Evolutionary conservation across 192 early-diverging fungal species (phyloP), one percentile per base, ranked within the genome.

Genomic region (Gorgonomyces haynaldii): DNA sequence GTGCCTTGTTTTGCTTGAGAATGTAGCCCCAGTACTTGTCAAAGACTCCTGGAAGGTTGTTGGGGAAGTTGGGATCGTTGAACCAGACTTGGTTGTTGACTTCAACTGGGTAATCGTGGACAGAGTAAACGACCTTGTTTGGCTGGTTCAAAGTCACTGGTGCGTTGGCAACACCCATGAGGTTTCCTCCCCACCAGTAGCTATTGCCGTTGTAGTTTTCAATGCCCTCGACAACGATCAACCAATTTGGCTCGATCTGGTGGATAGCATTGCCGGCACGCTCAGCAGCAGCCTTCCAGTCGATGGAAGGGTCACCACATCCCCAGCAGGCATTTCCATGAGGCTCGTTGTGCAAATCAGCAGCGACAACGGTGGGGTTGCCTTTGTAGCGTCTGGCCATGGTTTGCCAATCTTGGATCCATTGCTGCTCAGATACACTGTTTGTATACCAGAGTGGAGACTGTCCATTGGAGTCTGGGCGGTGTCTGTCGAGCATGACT

Each of bases 31-130:
- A 60, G 20, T 61, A 55, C 0, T 58, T 20, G 26, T 60, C 32
- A 50, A 50, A 60, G 20, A 60, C 51, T 5, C 20, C 24, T 17
- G 61, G 55, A 10, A 60, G 25, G 37, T 60, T 60, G 29, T 44
- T 50, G 4, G 58, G 58, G 35, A 56, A 60, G n/a, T 42, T 65
- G 4, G 58, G 29, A 13, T 61, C 58, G 2, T 20, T 64, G 35
- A 60, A 60, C 58, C 58, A 60, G 3, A 37, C 5, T 35, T 60
- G 58, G 9, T 29, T 15, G 3, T 35, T 30, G 0, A 60, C 55
- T 20, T 21, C 20, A 12, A 30, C 40, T 42, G 42, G 29, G 19
- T 44, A 44, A 29, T 44, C 42, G 24, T 44, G 42, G 24, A 29
- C 19, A 8, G 42, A 44, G n/a, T 44, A 44, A 3, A 44, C 42